Evolutionary conservation across 208 protist species (phyloP), one percentile per base, ranked within the genome.

Genomic region (Trypanosoma vivax): DNA sequence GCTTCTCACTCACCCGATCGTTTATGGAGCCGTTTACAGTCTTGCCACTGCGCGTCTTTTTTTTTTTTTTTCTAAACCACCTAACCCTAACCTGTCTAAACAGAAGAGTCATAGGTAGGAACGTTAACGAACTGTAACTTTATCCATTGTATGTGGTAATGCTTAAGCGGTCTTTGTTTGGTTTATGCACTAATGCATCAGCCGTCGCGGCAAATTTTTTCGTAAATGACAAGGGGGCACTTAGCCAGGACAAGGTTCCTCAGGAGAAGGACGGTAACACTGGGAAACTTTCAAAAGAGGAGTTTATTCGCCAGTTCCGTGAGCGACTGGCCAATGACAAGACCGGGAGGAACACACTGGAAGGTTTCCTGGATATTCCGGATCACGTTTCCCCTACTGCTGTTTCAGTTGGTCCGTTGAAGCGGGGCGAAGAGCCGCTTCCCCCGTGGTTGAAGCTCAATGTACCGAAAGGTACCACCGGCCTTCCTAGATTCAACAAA

Each of bases 401-500:
- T n/a, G 82, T 80, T 1, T 79, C 82, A 0, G 29, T 93, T 28
- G 86, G 86, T 0, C 86, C 86, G 0, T 70, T 92, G 45, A 78
- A 83, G 58, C 83, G 83, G 10, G 88, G 89, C 0, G 49, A 49
- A 28, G 84, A 94, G 72, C 90, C 85, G 5, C 76, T 96, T 18
- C 90, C 90, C 19, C 81, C 86, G 59, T 96, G 90, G 88, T 52
- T 96, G 40, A 94, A 96, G 70, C 79, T 96, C n/a, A 84, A 90
- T 51, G 67, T 93, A 46, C 75, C 85, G 18, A 92, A 92, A 65
- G 87, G 84, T 27, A 58, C 73, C 55, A 81, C 70, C 19, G 76
- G 89, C 61, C 79, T 60, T 24, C 79, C 81, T 2, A 84, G 89
- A 7, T 96, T 83, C 63, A 89, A 92, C 57, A 65, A 60, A 21